phyloP scores from a whole-genome alignment of 306 rosid species.

The Argentina anserina region DNA sequence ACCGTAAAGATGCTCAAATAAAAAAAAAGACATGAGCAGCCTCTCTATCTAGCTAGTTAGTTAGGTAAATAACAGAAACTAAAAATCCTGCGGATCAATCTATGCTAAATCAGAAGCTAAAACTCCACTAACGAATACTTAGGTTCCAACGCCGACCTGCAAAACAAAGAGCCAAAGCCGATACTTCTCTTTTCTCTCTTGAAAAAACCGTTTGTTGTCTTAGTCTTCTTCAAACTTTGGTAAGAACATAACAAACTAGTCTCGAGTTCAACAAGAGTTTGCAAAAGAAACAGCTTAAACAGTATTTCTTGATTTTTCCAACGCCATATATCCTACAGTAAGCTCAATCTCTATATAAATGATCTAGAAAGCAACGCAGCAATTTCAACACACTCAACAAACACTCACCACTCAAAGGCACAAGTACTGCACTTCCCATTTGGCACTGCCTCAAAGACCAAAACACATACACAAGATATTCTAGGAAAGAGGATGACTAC shows the following conservation, averaged over 20 bases:
- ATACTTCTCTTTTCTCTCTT: background rate
- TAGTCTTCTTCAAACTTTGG: no score
- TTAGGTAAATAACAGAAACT: slow-evolving; percentile 17
- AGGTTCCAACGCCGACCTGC: background rate
- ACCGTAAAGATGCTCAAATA: no score
- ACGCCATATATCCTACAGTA: background rate
- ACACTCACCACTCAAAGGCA: no score
- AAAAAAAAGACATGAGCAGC: no score
- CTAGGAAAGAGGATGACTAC: slow-evolving; percentile 31
- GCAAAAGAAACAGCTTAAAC: no score
- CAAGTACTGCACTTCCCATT: no score
- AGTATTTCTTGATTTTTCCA: slow-evolving; percentile 3
- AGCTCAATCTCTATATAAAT: background rate
- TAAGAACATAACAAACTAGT: no score
- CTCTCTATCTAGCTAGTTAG: background rate
- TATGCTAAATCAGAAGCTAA: background rate
- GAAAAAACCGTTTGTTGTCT: no score
- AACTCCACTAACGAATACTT: background rate
- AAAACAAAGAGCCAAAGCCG: background rate
- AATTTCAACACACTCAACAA: background rate
- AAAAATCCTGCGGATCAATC: slow-evolving; percentile 7
- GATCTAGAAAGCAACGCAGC: background rate
- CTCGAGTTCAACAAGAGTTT: no score
- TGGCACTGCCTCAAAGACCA: no score
- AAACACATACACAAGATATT: no score